Percentiles rank a stretch among this genome's conserved stretches.
Evolutionary conservation across 2,329 filamentous ascomycete genomes (phyloP).

Genomic region (Calonectria crousiana): DNA sequence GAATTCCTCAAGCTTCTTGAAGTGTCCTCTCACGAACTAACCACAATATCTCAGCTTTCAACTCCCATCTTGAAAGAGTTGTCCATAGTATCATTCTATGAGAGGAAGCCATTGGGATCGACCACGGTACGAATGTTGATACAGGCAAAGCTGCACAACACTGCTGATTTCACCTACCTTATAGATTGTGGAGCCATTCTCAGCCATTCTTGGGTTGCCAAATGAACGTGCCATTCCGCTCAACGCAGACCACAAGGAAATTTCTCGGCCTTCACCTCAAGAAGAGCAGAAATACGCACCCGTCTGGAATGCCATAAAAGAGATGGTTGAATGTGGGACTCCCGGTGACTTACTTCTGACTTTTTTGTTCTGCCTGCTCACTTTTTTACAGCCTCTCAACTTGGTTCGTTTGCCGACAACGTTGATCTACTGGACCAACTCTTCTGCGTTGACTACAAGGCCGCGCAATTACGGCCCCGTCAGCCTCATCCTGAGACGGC

Average conservation of each 20-base stretch:
- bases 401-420: background rate
- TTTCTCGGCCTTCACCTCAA: background rate
- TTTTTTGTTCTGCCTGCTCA: background rate
- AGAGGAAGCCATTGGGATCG: background rate
- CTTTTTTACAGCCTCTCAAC: background rate
- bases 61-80: background rate
- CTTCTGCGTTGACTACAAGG: slow-evolving; percentile 12
- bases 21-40: background rate
- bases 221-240: slow-evolving; percentile 17
- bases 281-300: background rate
- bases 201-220: slow-evolving; percentile 10
- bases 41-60: background rate
- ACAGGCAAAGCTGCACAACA: background rate
- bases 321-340: background rate
- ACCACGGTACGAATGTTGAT: background rate
- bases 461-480: slow-evolving; percentile 3
- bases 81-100: background rate
- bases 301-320: background rate
- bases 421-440: background rate
- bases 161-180: background rate
- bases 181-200: slow-evolving; percentile 17
- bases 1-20: background rate
- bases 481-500: slow-evolving; percentile 4
- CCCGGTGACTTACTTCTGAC: background rate
- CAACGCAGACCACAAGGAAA: slow-evolving; percentile 8